These are phyloP conservation scores for Cytauxzoon felis DNA, from an alignment of 169 alveolate species.

Conservation along the genomic window DNA sequence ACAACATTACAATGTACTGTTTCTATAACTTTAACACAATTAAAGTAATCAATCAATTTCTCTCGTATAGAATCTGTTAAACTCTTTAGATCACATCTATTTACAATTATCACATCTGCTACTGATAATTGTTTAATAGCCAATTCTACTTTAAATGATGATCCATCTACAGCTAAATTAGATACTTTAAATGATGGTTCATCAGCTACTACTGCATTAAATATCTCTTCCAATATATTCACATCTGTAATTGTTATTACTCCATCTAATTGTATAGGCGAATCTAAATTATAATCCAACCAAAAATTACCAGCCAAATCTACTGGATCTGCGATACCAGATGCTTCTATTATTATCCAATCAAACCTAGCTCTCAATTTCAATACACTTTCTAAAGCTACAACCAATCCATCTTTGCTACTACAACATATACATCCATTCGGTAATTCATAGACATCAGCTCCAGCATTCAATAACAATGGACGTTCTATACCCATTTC, in stretches of 20 bases:
- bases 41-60: constrained; percentile 1
- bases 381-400: constrained; percentile 49
- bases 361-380: constrained; percentile 24
- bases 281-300: constrained; percentile 41
- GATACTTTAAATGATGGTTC: neutral
- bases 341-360: constrained; percentile 57
- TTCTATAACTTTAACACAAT: neutral
- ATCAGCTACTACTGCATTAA: neutral
- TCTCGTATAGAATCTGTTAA: neutral
- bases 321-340: constrained; percentile 55
- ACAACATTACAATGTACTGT: constrained; percentile 32
- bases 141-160: constrained; percentile 13
- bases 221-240: neutral
- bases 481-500: constrained; percentile 88
- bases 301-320: constrained; percentile 47
- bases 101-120: constrained; percentile 76
- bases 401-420: constrained; percentile 76
- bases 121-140: constrained; percentile 67
- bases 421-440: constrained; percentile 89
- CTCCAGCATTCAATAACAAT: constrained; percentile 77
- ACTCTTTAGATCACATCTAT: constrained; percentile 66
- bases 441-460: constrained; percentile 83
- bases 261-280: constrained; percentile 49
- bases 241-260: constrained; percentile 52
- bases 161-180: neutral